Percentiles rank a stretch among this genome's conserved stretches.
Conservation (phyloP, 148 eudicot genomes). For the Fallopia convolvulus region DNA sequence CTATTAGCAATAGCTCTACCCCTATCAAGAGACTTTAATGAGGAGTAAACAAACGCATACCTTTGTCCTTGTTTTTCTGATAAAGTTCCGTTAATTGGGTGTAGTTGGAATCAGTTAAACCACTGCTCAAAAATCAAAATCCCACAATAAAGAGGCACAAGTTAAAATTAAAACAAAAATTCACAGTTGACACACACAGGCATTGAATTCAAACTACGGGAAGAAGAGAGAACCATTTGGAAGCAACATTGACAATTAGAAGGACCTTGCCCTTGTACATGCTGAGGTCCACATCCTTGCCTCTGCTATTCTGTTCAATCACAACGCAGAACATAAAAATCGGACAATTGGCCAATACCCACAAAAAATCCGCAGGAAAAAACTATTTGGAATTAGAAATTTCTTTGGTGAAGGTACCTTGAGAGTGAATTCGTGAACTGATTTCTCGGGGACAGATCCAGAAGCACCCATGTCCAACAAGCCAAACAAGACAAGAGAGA, state of each 20-base stretch:
- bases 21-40: too few species aligned
- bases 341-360: not conserved
- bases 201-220: not conserved
- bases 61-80: constrained; percentile 61
- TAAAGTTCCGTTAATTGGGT: constrained; percentile 69
- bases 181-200: not conserved
- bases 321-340: not conserved
- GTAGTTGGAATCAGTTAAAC: constrained; percentile 61
- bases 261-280: constrained; percentile 76
- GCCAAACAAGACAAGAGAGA: not conserved
- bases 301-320: constrained; percentile 46
- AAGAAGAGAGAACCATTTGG: constrained; percentile 53
- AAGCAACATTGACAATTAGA: constrained; percentile 84
- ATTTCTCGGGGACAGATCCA: constrained; percentile 46
- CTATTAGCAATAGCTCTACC: too few species aligned
- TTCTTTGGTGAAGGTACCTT: constrained; percentile 31
- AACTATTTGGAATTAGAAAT: not conserved
- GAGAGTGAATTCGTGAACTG: constrained; percentile 62
- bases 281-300: constrained; percentile 63
- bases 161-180: not conserved
- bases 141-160: constrained; percentile 7
- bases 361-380: not conserved
- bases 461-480: constrained; percentile 45
- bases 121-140: constrained; percentile 30
- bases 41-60: constrained; percentile 18